phyloP scores from a whole-genome alignment of 495 filamentous ascomycete species.

The Penicillium simplicissimum region DNA sequence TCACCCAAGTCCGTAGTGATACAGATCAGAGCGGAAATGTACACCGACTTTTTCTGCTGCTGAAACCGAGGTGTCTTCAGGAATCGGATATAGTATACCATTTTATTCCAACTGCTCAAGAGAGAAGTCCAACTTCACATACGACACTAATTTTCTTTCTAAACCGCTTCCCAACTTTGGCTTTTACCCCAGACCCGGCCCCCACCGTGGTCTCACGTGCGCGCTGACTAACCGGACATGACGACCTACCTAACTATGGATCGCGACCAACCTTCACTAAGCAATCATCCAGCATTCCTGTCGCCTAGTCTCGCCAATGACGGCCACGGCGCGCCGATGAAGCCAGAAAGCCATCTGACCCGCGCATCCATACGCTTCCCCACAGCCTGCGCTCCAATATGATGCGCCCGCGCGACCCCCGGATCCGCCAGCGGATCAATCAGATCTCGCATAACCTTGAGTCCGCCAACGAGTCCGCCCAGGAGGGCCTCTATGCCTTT shows the following conservation, averaged over 20 bases:
- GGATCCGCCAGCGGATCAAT: conserved; percentile 90
- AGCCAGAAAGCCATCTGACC: conserved; percentile 8
- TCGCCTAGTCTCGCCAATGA: conserved; percentile 3
- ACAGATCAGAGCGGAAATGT: conserved; percentile 62
- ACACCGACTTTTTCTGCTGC: conserved; percentile 38
- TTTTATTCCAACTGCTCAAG: conserved; percentile 15
- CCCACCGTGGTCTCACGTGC: conserved; percentile 19
- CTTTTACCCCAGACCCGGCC: conserved; percentile 20
- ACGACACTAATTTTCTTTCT: background rate
- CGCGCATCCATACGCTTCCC: background rate
- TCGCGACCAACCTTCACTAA: background rate
- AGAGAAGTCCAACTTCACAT: background rate
- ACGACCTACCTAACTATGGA: too few relatives aligned
- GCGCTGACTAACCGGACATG: conserved; percentile 27
- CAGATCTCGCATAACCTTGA: conserved; percentile 91
- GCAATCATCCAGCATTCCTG: conserved; percentile 4
- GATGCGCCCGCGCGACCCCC: conserved; percentile 81
- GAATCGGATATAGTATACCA: conserved; percentile 75
- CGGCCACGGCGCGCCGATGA: conserved; percentile 17
- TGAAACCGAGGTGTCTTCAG: conserved; percentile 62
- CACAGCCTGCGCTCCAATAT: conserved; percentile 25
- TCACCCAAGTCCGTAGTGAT: conserved; percentile 93
- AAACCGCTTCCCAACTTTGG: conserved; percentile 1
- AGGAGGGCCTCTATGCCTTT: conserved; percentile 84
- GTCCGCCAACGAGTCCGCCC: conserved; percentile 86